These are phyloP conservation scores for Henckelia pumila DNA, from an alignment of 257 asterid genomes.

Conservation along the genomic window DNA sequence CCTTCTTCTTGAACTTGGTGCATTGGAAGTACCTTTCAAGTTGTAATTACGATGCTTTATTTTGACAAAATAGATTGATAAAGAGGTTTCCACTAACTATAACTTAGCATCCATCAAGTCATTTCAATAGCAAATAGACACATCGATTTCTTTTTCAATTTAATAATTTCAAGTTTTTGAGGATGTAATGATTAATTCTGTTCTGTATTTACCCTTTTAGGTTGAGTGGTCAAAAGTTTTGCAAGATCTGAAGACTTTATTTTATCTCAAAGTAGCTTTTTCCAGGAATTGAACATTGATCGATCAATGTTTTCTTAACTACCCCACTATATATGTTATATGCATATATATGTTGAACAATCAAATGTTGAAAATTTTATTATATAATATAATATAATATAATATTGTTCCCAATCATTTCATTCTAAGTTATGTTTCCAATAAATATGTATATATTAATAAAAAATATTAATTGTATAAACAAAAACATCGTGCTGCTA, in stretches of 20 bases:
- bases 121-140: constrained; percentile 9
- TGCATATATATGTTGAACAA: too few relatives aligned
- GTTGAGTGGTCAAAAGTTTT: constrained; percentile 54
- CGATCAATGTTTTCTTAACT: too few relatives aligned
- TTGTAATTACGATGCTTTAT: constrained; percentile 17
- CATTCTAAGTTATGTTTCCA: too few relatives aligned
- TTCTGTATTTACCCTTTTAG: constrained; percentile 29
- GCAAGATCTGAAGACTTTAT: constrained; percentile 29
- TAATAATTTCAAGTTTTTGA: constrained; percentile 33
- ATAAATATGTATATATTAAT: too few relatives aligned
- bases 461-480: too few relatives aligned
- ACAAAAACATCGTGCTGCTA: too few relatives aligned
- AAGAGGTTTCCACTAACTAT: constrained; percentile 28
- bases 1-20: background rate
- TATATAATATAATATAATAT: too few relatives aligned
- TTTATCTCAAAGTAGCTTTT: constrained; percentile 19
- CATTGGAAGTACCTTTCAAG: constrained; percentile 11
- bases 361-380: too few relatives aligned
- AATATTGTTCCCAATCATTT: too few relatives aligned
- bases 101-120: constrained; percentile 12
- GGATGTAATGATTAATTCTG: constrained; percentile 30
- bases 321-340: background rate
- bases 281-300: background rate
- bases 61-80: constrained; percentile 22
- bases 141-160: constrained; percentile 17